These are phyloP conservation scores for Phycomyces nitens DNA, from an alignment of 192 early-diverging fungal genomes.

Conservation along the genomic window DNA sequence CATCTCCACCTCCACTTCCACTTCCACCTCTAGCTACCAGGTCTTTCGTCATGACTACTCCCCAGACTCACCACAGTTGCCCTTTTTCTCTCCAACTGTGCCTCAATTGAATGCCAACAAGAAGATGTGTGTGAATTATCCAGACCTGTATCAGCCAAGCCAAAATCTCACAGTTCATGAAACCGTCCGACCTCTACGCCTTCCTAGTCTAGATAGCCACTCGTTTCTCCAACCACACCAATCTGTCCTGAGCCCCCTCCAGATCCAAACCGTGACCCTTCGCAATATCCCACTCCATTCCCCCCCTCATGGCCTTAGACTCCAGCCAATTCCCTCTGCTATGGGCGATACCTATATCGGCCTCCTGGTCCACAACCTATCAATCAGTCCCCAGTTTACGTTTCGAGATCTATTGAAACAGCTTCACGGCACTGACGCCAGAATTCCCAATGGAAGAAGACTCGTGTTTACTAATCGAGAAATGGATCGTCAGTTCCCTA, in stretches of 20 bases:
- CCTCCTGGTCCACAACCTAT: conserved; percentile 14
- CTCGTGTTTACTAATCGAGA: conserved; percentile 22
- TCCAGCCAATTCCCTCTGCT: neutral
- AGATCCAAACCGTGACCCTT: neutral
- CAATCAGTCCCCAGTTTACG: conserved; percentile 19
- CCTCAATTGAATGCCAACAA: no score
- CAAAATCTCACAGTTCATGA: no score
- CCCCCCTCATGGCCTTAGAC: neutral
- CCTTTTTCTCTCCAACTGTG: no score
- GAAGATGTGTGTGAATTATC: no score
- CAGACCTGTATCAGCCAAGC: no score
- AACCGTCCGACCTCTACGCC: no score
- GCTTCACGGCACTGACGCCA: conserved; percentile 3
- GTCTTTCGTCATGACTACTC: no score
- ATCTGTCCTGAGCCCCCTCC: neutral
- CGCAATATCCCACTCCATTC: neutral
- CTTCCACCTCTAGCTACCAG: no score
- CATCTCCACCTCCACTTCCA: no score
- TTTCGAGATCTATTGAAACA: conserved; percentile 18
- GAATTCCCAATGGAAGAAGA: conserved; percentile 15
- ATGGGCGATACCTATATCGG: neutral
- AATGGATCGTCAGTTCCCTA: conserved; percentile 16
- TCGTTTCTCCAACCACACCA: no score
- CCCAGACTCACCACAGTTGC: no score
- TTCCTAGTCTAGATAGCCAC: no score